A percentile compares a stretch with the other conserved stretches of the same genome.
Conservation (phyloP, 495 filamentous ascomycete species). For the Articulospora tetracladia region DNA sequence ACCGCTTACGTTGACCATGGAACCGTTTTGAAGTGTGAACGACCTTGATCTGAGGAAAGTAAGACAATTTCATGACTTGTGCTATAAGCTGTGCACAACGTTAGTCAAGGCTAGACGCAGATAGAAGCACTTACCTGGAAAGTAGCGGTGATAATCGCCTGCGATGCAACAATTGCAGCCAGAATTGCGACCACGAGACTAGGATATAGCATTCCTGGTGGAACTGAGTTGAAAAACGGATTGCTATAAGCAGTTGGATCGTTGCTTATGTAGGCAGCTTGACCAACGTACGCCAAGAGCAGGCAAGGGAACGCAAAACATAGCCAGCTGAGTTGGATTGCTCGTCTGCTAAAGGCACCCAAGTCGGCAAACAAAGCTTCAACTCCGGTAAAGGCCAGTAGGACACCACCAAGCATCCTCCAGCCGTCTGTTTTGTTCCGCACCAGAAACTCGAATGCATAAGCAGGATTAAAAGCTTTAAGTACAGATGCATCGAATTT, state of each 20-base stretch:
- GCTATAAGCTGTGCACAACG: slow-evolving; percentile 43
- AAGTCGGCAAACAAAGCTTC: slow-evolving; percentile 73
- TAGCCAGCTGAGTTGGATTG: slow-evolving; percentile 65
- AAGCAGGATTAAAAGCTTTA: slow-evolving; percentile 64
- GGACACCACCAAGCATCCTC: slow-evolving; percentile 61
- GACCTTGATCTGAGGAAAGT: slow-evolving; percentile 69
- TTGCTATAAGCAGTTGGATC: slow-evolving; percentile 60
- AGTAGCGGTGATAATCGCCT: slow-evolving; percentile 70
- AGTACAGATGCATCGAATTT: slow-evolving; percentile 58
- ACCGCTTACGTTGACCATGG: slow-evolving; percentile 53
- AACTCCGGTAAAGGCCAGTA: slow-evolving; percentile 70
- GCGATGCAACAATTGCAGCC: slow-evolving; percentile 67
- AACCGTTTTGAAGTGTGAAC: slow-evolving; percentile 61
- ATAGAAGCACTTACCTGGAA: slow-evolving; percentile 39
- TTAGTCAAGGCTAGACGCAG: background rate
- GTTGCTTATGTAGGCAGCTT: slow-evolving; percentile 60
- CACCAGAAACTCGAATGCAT: slow-evolving; percentile 54
- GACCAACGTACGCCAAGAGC: slow-evolving; percentile 65
- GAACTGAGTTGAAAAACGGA: slow-evolving; percentile 65
- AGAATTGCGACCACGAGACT: slow-evolving; percentile 61
- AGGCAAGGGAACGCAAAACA: slow-evolving; percentile 61
- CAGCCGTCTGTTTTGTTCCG: slow-evolving; percentile 58
- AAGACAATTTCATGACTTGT: slow-evolving; percentile 70
- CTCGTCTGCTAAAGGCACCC: slow-evolving; percentile 58
- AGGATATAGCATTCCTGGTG: slow-evolving; percentile 62